phyloP scores from a whole-genome alignment of 768 basidiomycete genomes.

The Boletus sp. region DNA sequence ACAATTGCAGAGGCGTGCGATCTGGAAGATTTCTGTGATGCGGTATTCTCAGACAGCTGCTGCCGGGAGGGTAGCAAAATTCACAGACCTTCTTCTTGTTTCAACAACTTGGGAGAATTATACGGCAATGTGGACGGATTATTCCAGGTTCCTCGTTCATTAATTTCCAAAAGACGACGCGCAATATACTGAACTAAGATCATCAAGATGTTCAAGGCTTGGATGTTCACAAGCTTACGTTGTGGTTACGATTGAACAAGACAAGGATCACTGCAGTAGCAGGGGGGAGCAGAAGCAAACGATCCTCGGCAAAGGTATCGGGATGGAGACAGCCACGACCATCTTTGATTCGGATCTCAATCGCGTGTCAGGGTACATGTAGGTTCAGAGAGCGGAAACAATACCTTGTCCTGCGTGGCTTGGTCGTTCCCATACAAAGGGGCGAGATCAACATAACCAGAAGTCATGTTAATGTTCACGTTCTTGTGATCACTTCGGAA shows the following conservation, averaged over 20 bases:
- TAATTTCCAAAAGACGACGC: slow-evolving; percentile 72
- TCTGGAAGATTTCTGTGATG: slow-evolving; percentile 74
- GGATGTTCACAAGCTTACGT: slow-evolving; percentile 45
- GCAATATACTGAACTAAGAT: slow-evolving; percentile 64
- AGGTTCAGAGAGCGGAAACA: slow-evolving; percentile 14
- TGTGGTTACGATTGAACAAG: slow-evolving; percentile 90
- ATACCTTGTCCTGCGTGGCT: slow-evolving; percentile 54
- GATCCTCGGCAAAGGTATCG: slow-evolving; percentile 77
- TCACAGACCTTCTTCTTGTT: slow-evolving; percentile 53
- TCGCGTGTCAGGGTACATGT: not conserved
- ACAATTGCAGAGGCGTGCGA: slow-evolving; percentile 72
- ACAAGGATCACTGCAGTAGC: slow-evolving; percentile 71
- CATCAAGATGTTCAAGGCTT: not conserved
- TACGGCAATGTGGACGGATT: slow-evolving; percentile 50
- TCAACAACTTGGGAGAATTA: slow-evolving; percentile 36
- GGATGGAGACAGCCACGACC: slow-evolving; percentile 68
- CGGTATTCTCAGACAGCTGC: slow-evolving; percentile 9
- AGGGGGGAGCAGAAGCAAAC: slow-evolving; percentile 77
- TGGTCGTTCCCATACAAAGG: slow-evolving; percentile 80
- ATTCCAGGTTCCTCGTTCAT: slow-evolving; percentile 64
- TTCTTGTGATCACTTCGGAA: slow-evolving; percentile 78
- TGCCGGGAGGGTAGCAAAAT: not conserved
- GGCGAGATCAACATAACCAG: slow-evolving; percentile 82
- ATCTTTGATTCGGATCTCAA: slow-evolving; percentile 40
- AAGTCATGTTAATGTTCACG: slow-evolving; percentile 75